Base-by-base conservation (phyloP, 2,329 filamentous ascomycete genomes). In the Sporothrix globosa region DNA sequence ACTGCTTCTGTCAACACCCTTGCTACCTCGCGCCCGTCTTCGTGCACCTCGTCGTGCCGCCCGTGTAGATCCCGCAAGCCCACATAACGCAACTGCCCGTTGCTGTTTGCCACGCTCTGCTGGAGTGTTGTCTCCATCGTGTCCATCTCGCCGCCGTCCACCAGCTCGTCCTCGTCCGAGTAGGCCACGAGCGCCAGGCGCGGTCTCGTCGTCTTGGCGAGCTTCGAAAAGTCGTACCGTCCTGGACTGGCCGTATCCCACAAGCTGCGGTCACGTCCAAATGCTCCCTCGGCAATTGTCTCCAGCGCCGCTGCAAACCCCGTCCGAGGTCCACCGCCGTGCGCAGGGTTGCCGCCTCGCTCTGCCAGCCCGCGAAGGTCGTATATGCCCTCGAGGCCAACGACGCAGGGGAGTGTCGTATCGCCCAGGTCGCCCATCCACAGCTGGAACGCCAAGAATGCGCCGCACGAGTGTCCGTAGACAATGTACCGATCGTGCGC, bases 381-480 rank as follows among this genome's bases (percentile, higher is more conserved):
- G 78, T 92, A 92, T 27, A 93, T 87, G 0, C 91, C 90, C 69
- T 86, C 86, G 24, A 91, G 79, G 46, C 88, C 85, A 4, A 91
- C 76, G n/a, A 91, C 79, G 4, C 84, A 86, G 2, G 80, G 76
- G 1, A 71, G 71, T 6, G 39, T 68, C 21, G 24, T 6, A 11
- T 24, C n/a, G 27, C 10, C 48, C 30, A 19, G 34, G 56, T 74
- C 65, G 69, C 70, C 67, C 65, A 86, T 85, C 44, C 86, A 78
- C 14, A 86, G 77, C 79, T 93, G 91, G 69, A 88, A 83, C 0
- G 87, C 84, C 53, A 93, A 79, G 4, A 87, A 89, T 2, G 85
- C 89, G 61, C 89, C 89, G 70, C 87, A 88, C 19, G 84, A 88
- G 77, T 91, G 89, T 0, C 89, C 89, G 0, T 84, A 78, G 4